Base-by-base conservation (phyloP, 176 grass and related monocot species). In the Bromus sterilis region DNA sequence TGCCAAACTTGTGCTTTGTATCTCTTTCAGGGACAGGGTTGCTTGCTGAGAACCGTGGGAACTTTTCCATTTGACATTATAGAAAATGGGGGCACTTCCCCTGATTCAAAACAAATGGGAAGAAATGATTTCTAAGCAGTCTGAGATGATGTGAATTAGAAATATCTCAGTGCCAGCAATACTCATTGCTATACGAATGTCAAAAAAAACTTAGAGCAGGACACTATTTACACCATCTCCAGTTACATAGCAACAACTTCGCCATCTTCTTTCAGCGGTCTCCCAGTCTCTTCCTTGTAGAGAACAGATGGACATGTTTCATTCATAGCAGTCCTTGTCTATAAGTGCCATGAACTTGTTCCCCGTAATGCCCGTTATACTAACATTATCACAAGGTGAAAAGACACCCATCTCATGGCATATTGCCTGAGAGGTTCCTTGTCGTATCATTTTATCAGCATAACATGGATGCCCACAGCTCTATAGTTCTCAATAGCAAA, bases 161-260 rank as follows among this genome's bases (percentile, higher is more conserved):
- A 4, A 77, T 84, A 90, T 87, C 89, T 97, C 89, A 32, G 94
- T 97, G 30, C 91, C 94, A 51, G 94, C 86, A 88, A 94, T 97
- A 28, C 91, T 91, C 94, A 97, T 94, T 39, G 89, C 85, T 57
- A 97, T 71, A 68, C 94, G 89, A 69, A 94, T 97, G 42, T 94
- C n/a, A 87, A 66, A 89, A 89, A 56, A 94, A 43, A 67, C 94
- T 97, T 30, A 97, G 73, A 41, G 91, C 89, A 75, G 94, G 9
- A 91, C 91, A 77, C 94, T 91, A 75, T 97, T 97, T 76, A 97
- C 91, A 58, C 94, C 94, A 82, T 97, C 94, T 62, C 91, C 94
- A 70, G 94, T 97, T n/a, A n/a, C 94, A 94, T 94, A 32, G 94
- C 87, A 57, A 97, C 91, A 25, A 97, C 89, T 76, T 97, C 94